A percentile compares a stretch with the other conserved stretches of the same genome.
These are phyloP conservation scores for Oropetium thomaeum DNA, from an alignment of 176 grass and related monocot species.

Conservation along the genomic window DNA sequence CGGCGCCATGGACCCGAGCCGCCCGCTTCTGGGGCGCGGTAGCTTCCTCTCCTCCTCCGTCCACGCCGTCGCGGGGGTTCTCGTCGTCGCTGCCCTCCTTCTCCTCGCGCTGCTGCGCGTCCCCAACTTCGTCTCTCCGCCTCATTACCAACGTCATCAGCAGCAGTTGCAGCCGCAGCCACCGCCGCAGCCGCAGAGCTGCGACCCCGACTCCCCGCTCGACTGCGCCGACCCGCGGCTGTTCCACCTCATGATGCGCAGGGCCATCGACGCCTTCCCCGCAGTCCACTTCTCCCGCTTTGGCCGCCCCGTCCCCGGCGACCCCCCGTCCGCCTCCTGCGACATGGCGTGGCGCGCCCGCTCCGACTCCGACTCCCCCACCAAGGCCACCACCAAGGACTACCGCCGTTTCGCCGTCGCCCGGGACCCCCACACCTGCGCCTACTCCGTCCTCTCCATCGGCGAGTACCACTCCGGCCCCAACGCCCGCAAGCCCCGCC, in stretches of 20 bases:
- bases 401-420: slow-evolving; percentile 69
- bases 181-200: slow-evolving; percentile 5
- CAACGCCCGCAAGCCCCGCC: slow-evolving; percentile 59
- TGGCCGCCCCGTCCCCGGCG: slow-evolving; percentile 46
- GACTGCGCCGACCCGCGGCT: slow-evolving; percentile 59
- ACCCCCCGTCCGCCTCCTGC: slow-evolving; percentile 41
- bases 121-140: not conserved
- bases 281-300: slow-evolving; percentile 76
- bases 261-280: slow-evolving; percentile 57
- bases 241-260: slow-evolving; percentile 64
- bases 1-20: slow-evolving; percentile 25
- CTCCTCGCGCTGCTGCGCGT: slow-evolving; percentile 32
- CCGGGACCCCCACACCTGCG: slow-evolving; percentile 35
- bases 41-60: slow-evolving; percentile 30
- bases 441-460: slow-evolving; percentile 59
- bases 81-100: slow-evolving; percentile 5
- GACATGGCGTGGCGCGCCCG: slow-evolving; percentile 80
- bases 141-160: not conserved
- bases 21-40: slow-evolving; percentile 6
- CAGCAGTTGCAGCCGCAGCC: not conserved
- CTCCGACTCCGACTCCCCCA: slow-evolving; percentile 18
- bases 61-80: slow-evolving; percentile 18
- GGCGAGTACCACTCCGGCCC: slow-evolving; percentile 59
- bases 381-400: slow-evolving; percentile 59
- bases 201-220: slow-evolving; percentile 39